Conservation (phyloP, 2,329 filamentous ascomycete species). For the Camillea tinctor region DNA sequence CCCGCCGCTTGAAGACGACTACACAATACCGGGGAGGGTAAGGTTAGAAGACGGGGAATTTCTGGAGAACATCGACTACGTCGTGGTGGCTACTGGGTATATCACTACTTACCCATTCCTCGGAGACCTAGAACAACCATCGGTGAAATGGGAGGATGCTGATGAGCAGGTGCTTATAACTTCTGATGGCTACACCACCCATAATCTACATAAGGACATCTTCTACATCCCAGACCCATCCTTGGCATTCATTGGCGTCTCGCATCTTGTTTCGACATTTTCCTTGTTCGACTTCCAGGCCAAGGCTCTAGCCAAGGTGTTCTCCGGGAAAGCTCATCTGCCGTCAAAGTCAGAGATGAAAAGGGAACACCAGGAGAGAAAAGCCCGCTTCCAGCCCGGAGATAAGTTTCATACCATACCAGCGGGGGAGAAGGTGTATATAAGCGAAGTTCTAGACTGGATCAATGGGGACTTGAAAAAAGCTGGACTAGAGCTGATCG, state of each 20-base stretch:
- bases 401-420: constrained; percentile 39
- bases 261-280: constrained; percentile 66
- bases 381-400: constrained; percentile 30
- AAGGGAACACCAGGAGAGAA: constrained; percentile 32
- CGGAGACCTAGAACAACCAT: constrained; percentile 44
- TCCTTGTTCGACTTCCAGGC: constrained; percentile 70
- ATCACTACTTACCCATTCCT: constrained; percentile 67
- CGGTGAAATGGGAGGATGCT: constrained; percentile 42
- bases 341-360: constrained; percentile 43
- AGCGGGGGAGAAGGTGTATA: constrained; percentile 34
- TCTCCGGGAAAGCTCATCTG: constrained; percentile 49
- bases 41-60: constrained; percentile 51
- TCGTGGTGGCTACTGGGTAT: constrained; percentile 69
- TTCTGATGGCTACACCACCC: constrained; percentile 57
- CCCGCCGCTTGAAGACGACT: constrained; percentile 17
- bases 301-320: constrained; percentile 56
- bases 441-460: constrained; percentile 30
- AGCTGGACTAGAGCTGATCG: constrained; percentile 26
- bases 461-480: constrained; percentile 25
- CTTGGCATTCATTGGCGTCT: constrained; percentile 62
- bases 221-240: constrained; percentile 69
- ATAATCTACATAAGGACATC: constrained; percentile 69
- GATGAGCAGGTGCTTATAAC: constrained; percentile 57
- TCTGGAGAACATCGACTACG: constrained; percentile 55
- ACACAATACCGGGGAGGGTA: constrained; percentile 48